phyloP scores from a whole-genome alignment of 164 flowering plant species.

The Sedum album region DNA sequence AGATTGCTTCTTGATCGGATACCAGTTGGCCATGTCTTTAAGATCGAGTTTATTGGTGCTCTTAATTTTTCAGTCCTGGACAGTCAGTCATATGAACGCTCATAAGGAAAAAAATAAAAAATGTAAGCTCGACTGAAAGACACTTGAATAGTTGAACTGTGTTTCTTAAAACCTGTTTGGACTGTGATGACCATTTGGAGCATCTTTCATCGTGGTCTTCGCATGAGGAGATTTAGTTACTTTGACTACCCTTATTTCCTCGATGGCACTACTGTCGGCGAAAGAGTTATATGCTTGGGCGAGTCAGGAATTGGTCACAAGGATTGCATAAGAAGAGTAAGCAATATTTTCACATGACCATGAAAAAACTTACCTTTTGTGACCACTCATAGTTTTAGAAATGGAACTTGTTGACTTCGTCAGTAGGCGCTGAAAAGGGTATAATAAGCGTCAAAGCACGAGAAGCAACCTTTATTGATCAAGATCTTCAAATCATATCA shows the following conservation, averaged over 20 bases:
- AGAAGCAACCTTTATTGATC: not conserved
- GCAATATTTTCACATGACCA: not conserved
- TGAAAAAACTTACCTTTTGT: not conserved
- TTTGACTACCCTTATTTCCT: not conserved
- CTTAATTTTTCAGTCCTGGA: not conserved
- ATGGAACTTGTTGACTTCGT: not conserved
- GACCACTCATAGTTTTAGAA: not conserved
- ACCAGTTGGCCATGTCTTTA: slow-evolving; percentile 16
- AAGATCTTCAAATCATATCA: not conserved
- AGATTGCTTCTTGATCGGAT: slow-evolving; percentile 47
- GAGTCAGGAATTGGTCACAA: not conserved
- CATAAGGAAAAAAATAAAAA: not conserved
- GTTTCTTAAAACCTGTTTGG: not conserved
- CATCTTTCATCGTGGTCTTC: not conserved
- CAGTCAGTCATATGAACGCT: not conserved
- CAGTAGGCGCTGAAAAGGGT: not conserved
- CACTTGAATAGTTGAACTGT: not conserved
- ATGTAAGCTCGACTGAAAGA: not conserved
- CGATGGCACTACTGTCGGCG: not conserved
- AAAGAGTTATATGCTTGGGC: not conserved
- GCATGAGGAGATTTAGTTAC: not conserved
- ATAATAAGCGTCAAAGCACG: slow-evolving; percentile 1
- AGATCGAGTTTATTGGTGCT: slow-evolving; percentile 19
- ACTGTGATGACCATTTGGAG: not conserved
- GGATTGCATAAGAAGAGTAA: not conserved